Conservation (phyloP, 768 basidiomycete species). For the Auricularia cornea region DNA sequence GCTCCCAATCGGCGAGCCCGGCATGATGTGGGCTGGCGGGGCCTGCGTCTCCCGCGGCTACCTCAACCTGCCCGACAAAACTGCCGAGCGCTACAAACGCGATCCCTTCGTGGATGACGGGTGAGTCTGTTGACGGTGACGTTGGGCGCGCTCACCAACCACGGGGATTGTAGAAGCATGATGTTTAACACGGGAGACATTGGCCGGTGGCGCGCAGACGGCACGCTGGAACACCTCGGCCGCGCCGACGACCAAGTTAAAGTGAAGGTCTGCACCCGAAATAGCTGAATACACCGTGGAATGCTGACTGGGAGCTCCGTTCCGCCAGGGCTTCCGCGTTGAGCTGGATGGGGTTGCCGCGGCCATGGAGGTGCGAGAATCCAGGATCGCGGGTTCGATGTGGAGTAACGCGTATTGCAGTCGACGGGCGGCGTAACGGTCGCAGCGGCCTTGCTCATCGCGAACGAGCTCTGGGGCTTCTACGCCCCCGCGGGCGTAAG, state of each 20-base stretch:
- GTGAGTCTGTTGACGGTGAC: conserved; percentile 21
- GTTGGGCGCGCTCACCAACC: conserved; percentile 11
- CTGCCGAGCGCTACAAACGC: conserved; percentile 37
- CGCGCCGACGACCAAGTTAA: conserved; percentile 59
- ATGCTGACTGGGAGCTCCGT: not conserved
- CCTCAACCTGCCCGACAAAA: conserved; percentile 46
- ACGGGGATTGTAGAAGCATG: conserved; percentile 15
- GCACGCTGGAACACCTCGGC: conserved; percentile 49
- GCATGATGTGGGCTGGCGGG: conserved; percentile 57
- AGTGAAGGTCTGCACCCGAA: conserved; percentile 35
- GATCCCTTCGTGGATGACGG: conserved; percentile 46
- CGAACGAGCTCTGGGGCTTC: conserved; percentile 48
- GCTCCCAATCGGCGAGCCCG: conserved; percentile 27
- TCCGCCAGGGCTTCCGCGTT: conserved; percentile 46
- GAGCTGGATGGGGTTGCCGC: conserved; percentile 55
- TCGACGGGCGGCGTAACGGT: conserved; percentile 34
- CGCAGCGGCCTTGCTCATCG: conserved; percentile 45
- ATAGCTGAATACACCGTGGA: not conserved
- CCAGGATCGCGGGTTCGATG: not conserved
- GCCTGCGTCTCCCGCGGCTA: conserved; percentile 50
- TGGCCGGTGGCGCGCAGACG: conserved; percentile 45
- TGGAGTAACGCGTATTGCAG: conserved; percentile 14
- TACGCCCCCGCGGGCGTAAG: conserved; percentile 33
- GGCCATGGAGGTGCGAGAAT: conserved; percentile 44
- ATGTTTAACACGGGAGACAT: conserved; percentile 64